Evolutionary conservation across 1,139 yeast species (phyloP).

Genomic region (Diutina ranongensis): DNA sequence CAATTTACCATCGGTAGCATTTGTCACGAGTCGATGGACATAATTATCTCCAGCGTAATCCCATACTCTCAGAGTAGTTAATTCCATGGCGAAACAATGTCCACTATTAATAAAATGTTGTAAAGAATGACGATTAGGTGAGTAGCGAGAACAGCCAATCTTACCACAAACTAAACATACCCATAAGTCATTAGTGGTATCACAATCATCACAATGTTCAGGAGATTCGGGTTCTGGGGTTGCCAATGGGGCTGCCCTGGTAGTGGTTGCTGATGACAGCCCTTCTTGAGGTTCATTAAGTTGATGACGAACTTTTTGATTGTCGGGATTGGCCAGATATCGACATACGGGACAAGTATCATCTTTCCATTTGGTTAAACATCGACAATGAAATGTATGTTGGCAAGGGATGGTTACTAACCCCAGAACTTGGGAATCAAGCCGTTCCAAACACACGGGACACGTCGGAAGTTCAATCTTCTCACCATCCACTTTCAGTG

Average conservation of each 20-base stretch:
- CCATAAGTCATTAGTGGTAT: conserved; percentile 70
- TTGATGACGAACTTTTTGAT: conserved; percentile 24
- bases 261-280: conserved; percentile 7
- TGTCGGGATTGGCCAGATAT: conserved; percentile 43
- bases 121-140: conserved; percentile 71
- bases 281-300: conserved; percentile 10
- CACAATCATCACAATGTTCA: conserved; percentile 29
- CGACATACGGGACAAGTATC: conserved; percentile 91
- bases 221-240: conserved; percentile 7
- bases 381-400: conserved; percentile 87
- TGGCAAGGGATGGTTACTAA: conserved; percentile 83
- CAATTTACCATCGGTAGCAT: conserved; percentile 75
- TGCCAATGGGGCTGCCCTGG: background rate
- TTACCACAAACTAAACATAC: conserved; percentile 84
- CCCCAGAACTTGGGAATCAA: conserved; percentile 78
- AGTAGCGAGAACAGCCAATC: conserved; percentile 85
- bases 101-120: conserved; percentile 68
- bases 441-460: conserved; percentile 84
- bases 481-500: background rate
- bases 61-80: conserved; percentile 82
- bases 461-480: conserved; percentile 70
- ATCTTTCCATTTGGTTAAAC: conserved; percentile 82
- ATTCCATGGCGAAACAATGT: conserved; percentile 90
- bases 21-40: conserved; percentile 78
- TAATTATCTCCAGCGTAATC: conserved; percentile 89